Base-by-base conservation (phyloP, 1,284 basidiomycete species). In the Blastosporella zonata region DNA sequence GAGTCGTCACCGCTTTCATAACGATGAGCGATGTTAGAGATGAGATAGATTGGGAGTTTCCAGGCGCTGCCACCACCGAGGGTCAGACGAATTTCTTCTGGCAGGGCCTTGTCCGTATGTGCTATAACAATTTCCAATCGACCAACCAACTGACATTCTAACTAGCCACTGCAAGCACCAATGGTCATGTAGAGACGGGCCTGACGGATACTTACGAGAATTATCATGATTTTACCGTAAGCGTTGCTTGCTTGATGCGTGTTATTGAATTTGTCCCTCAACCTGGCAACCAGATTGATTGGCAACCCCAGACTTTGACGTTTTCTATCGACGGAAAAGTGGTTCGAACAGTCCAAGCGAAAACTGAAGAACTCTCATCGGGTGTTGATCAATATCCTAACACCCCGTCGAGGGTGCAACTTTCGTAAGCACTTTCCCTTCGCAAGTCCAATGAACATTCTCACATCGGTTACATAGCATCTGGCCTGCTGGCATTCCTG, bases 1-100 rank as follows among this genome's bases (percentile, higher is more conserved):
- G 90, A 29, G 81, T 93, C 20, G 83, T 93, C 40, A 84, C 86
- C 0, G 88, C 90, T 1, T 90, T 90, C 63, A 91, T 93, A 62
- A 86, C 84, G 4, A 92, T 92, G 90, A 87, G 82, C 47, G 80
- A 86, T 57, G 78, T 90, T 60, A 89, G 88, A 63, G 88, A 92
- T 62, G 90, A 92, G 66, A 90, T 93, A 43, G 90, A 92, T 58
- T 92, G 86, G 86, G 90, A 93, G 63, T 90, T 82, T 57, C 84
- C 84, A 43, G 84, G 86, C 18, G 67, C 67, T 39, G 60, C 64
- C n/a, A 82, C 78, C 3, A 78, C 76, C 3, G 61, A 81, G 53
- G 89, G 73, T 3, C 90, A 93, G 68, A 82, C 80, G 41, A 92
- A 92, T 64, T 85, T 72, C 61, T 92, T 86, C 69, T 88, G 84